These are phyloP conservation scores for Termitomyces heimii DNA, from an alignment of 768 basidiomycete species.

Conservation along the genomic window DNA sequence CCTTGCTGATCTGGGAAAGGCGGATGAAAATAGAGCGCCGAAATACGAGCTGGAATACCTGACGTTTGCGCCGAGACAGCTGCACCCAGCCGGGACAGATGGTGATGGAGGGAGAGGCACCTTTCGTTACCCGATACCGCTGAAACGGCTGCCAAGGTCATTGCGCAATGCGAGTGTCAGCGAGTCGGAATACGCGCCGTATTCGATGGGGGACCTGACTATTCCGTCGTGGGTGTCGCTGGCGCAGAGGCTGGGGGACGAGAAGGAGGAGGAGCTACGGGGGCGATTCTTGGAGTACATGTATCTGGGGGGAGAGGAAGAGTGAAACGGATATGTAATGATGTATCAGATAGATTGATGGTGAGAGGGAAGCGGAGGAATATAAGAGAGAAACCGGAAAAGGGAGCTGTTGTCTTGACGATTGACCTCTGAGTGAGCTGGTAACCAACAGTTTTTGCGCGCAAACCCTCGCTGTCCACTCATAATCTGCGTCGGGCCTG, in stretches of 20 bases:
- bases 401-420: constrained; percentile 36
- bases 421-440: constrained; percentile 24
- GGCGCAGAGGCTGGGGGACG: constrained; percentile 53
- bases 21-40: constrained; percentile 44
- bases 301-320: constrained; percentile 49
- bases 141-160: constrained; percentile 44
- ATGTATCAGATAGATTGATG: constrained; percentile 9
- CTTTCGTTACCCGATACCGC: constrained; percentile 49
- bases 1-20: constrained; percentile 49
- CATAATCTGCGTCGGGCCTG: constrained; percentile 29
- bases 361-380: not conserved
- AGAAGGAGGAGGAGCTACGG: constrained; percentile 48
- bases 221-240: constrained; percentile 68
- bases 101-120: constrained; percentile 15
- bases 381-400: constrained; percentile 7
- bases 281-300: constrained; percentile 66
- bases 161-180: constrained; percentile 34
- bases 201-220: constrained; percentile 71
- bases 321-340: constrained; percentile 8
- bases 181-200: constrained; percentile 58
- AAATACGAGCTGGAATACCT: constrained; percentile 74
- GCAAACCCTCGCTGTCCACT: constrained; percentile 21
- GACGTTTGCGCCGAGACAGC: constrained; percentile 45
- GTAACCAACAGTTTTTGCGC: constrained; percentile 26
- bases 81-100: constrained; percentile 28